Base-by-base conservation (phyloP, 768 basidiomycete genomes). In the Mycena crocata region DNA sequence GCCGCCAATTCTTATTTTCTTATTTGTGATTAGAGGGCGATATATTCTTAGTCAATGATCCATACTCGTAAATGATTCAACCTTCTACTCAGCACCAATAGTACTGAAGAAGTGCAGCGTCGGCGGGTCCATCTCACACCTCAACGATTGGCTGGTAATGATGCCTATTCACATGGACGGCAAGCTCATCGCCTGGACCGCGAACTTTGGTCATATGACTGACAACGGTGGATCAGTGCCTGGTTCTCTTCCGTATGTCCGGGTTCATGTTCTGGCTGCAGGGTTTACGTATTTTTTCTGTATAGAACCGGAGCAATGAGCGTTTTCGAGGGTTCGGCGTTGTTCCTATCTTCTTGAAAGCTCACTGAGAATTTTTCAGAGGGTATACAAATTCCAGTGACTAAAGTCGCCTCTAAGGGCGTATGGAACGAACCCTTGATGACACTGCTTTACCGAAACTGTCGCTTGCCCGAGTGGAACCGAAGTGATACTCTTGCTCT, bases 371-470 rank as follows among this genome's bases (percentile, higher is more conserved):
- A n/a, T n/a, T n/a, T n/a, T n/a, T n/a, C n/a, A 54, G 68, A 69
- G 45, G 68, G 68, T 9, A 34, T 69, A 6, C 68, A 69, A 40
- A 65, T 64, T 23, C 62, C 67, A 12, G 37, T 68, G 10, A 55
- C 62, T 2, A 59, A 64, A 28, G 57, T 68, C 13, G 51, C 45
- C 5, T 58, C 57, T 10, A 39, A 35, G 8, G 67, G 67, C 9
- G 52, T 68, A 23, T 64, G 62, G 62, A 68, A 68, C 30, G 62
- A 64, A 14, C 28, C 57, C 7, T 15, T 68, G 28, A 64, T 68
- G 62, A 62, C 59, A 34, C n/a, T 68, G 31, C 21, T 68, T n/a
- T 65, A 65, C 34, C 68, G 68, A 30, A 69, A 69, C 37, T 59
- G 52, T 31, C 63, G 68, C 14, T 26, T 61, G 17, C 68, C 64